Conservation (phyloP, 306 rosid species). For the Biancaea sappan region DNA sequence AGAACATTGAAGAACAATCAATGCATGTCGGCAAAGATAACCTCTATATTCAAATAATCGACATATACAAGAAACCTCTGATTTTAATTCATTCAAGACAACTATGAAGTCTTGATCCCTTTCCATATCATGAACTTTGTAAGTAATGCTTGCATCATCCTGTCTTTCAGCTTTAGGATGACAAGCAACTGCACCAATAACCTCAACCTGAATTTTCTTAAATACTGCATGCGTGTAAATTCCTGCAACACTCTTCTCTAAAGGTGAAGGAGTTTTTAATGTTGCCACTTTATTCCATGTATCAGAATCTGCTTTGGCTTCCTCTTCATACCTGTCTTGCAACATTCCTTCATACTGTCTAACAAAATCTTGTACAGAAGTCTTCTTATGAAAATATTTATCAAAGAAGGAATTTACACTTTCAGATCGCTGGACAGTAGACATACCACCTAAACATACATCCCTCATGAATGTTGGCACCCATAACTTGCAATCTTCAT, state of each 20-base stretch:
- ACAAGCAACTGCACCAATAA: conserved; percentile 92
- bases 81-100: conserved; percentile 64
- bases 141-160: conserved; percentile 59
- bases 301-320: conserved; percentile 97
- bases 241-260: conserved; percentile 89
- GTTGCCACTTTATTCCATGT: conserved; percentile 84
- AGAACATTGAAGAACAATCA: conserved; percentile 88
- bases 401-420: conserved; percentile 90
- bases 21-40: conserved; percentile 93
- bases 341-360: conserved; percentile 78
- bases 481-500: conserved; percentile 85
- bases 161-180: conserved; percentile 80
- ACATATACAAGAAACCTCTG: conserved; percentile 80
- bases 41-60: conserved; percentile 86
- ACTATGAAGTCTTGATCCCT: conserved; percentile 70
- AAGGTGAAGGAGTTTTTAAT: conserved; percentile 88
- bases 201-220: conserved; percentile 91
- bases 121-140: conserved; percentile 82
- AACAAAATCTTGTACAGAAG: conserved; percentile 80
- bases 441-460: conserved; percentile 84
- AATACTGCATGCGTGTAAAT: conserved; percentile 80
- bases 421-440: conserved; percentile 82
- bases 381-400: conserved; percentile 90
- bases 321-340: conserved; percentile 97
- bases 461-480: conserved; percentile 80